These are phyloP conservation scores for Saccharomycopsis lassenensis DNA, from an alignment of 805 yeast genomes.

Conservation along the genomic window DNA sequence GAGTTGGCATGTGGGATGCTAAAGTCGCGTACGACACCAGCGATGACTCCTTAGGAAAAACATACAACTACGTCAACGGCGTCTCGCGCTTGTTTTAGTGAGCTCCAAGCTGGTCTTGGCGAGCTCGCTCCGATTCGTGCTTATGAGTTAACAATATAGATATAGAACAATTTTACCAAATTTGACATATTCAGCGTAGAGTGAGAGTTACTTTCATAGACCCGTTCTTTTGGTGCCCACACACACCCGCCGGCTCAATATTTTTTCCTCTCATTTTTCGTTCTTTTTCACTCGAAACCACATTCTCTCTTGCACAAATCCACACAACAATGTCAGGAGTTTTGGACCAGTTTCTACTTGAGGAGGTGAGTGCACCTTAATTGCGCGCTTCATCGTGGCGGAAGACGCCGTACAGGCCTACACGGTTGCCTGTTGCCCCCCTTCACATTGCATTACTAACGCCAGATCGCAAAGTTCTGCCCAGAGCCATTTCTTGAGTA, in stretches of 20 bases:
- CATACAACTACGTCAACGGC: constrained; percentile 1
- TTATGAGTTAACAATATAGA: no score
- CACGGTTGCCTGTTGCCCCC: background rate
- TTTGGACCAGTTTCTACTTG: constrained; percentile 64
- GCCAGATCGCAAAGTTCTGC: constrained; percentile 54
- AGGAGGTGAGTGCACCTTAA: constrained; percentile 37
- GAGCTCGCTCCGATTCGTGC: no score
- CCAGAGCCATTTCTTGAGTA: constrained; percentile 63
- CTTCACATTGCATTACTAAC: background rate
- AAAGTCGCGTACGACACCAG: constrained; percentile 1
- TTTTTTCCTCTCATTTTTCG: background rate
- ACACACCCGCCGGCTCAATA: background rate
- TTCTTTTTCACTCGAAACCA: background rate
- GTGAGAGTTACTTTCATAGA: constrained; percentile 3
- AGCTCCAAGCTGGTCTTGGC: no score
- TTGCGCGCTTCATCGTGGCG: background rate
- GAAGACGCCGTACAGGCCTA: background rate
- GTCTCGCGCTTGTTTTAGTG: no score
- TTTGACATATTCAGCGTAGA: background rate
- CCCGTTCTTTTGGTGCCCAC: background rate
- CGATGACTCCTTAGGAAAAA: background rate
- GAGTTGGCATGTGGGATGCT: constrained; percentile 8
- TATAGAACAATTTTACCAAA: constrained; percentile 1
- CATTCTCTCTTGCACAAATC: background rate
- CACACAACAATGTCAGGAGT: constrained; percentile 30